Percentiles rank a stretch among this genome's conserved stretches.
Conservation (phyloP, 2,329 filamentous ascomycete species). For the Escovopsis sp. region DNA sequence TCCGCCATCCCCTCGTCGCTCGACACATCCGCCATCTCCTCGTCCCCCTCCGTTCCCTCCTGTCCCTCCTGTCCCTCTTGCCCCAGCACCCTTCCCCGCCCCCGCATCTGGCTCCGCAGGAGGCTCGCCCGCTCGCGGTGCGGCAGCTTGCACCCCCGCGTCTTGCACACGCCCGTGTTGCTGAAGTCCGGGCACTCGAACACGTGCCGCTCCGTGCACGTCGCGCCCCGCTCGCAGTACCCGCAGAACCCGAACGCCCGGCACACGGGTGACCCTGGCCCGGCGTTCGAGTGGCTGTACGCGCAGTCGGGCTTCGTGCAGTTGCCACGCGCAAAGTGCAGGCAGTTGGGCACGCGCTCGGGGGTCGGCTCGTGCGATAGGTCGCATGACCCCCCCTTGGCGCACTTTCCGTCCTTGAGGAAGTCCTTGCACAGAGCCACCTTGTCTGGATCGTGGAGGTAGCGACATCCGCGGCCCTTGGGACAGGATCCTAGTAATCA, state of each 20-base stretch:
- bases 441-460: conserved; percentile 69
- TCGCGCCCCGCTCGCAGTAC: conserved; percentile 70
- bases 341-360: conserved; percentile 72
- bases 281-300: conserved; percentile 72
- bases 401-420: conserved; percentile 64
- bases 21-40: conserved; percentile 52
- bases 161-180: conserved; percentile 73
- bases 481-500: conserved; percentile 60
- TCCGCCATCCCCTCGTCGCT: conserved; percentile 61
- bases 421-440: conserved; percentile 84
- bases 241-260: conserved; percentile 70
- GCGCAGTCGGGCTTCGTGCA: conserved; percentile 77
- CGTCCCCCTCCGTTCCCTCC: too few relatives aligned
- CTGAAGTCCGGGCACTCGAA: conserved; percentile 92
- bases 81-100: too few relatives aligned
- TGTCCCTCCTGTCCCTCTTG: too few relatives aligned
- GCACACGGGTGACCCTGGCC: conserved; percentile 66
- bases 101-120: conserved; percentile 50
- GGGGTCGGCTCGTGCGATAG: conserved; percentile 76
- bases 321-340: conserved; percentile 80
- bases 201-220: conserved; percentile 71
- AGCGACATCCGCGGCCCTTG: conserved; percentile 66
- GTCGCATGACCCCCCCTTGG: conserved; percentile 66
- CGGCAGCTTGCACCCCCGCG: conserved; percentile 65
- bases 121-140: conserved; percentile 80